Percentiles rank a stretch among this genome's conserved stretches.
These are phyloP conservation scores for Ophiostoma tasmaniense DNA, from an alignment of 2,329 filamentous ascomycete species.

Conservation along the genomic window DNA sequence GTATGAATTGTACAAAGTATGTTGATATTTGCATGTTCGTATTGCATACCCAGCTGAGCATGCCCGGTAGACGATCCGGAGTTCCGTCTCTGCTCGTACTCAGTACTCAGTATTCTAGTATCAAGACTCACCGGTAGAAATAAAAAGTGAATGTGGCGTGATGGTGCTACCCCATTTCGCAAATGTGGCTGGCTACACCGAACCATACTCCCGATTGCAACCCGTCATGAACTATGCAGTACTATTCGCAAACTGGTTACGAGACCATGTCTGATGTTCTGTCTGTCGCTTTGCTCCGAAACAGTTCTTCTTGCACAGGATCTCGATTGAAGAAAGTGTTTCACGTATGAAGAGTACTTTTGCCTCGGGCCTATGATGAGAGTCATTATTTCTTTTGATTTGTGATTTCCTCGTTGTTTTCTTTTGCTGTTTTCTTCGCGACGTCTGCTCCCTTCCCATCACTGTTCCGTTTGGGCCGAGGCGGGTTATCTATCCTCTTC, in stretches of 20 bases:
- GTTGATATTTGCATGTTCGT: background rate
- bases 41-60: background rate
- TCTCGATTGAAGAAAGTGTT: background rate
- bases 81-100: background rate
- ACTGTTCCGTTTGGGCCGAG: background rate
- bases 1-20: no score
- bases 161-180: background rate
- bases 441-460: no score
- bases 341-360: conserved; percentile 2
- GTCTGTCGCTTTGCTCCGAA: background rate
- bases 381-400: background rate
- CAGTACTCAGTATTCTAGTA: no score
- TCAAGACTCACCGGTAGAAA: background rate
- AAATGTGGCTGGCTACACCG: background rate
- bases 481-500: background rate
- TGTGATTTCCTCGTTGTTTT: background rate
- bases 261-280: background rate
- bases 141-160: background rate
- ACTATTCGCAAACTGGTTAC: background rate
- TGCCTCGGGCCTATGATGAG: no score
- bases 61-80: background rate
- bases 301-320: background rate
- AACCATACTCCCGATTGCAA: background rate
- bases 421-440: background rate
- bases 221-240: background rate